These are phyloP conservation scores for Fusarium nematophilum DNA, from an alignment of 2,329 filamentous ascomycete species.

Conservation along the genomic window DNA sequence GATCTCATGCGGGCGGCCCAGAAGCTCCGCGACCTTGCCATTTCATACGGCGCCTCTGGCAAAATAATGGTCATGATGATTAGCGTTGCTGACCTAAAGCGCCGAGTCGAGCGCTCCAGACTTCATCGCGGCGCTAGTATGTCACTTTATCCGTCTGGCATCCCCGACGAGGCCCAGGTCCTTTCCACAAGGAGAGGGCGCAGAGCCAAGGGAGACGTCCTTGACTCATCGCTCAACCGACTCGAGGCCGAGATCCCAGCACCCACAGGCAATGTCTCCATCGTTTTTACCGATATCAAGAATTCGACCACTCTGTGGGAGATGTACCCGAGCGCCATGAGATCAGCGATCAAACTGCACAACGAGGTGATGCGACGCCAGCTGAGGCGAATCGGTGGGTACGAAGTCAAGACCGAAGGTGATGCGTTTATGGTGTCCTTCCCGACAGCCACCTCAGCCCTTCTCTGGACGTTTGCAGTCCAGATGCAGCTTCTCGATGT, in stretches of 20 bases:
- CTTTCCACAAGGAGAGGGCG: conserved; percentile 73
- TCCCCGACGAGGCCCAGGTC: conserved; percentile 76
- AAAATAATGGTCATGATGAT: conserved; percentile 99
- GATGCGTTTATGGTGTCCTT: conserved; percentile 99
- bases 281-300: conserved; percentile 99
- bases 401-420: conserved; percentile 99
- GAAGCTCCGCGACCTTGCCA: conserved; percentile 92
- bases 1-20: conserved; percentile 96
- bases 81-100: conserved; percentile 89
- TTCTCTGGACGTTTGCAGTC: conserved; percentile 96
- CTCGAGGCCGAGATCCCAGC: conserved; percentile 92
- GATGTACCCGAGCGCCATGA: conserved; percentile 93
- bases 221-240: conserved; percentile 87
- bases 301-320: conserved; percentile 98
- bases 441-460: conserved; percentile 90
- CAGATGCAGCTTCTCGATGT: conserved; percentile 89
- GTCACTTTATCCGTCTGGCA: conserved; percentile 82
- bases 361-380: conserved; percentile 97
- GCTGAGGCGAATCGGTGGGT: conserved; percentile 91
- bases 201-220: conserved; percentile 71
- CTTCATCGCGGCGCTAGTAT: conserved; percentile 82
- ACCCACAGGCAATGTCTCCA: conserved; percentile 88
- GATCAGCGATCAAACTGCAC: conserved; percentile 95
- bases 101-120: conserved; percentile 79
- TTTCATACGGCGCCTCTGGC: conserved; percentile 91